A percentile compares a stretch with the other conserved stretches of the same genome.
Evolutionary conservation across 2,329 filamentous ascomycete genomes (phyloP).

Genomic region (Clonostachys rosea): DNA sequence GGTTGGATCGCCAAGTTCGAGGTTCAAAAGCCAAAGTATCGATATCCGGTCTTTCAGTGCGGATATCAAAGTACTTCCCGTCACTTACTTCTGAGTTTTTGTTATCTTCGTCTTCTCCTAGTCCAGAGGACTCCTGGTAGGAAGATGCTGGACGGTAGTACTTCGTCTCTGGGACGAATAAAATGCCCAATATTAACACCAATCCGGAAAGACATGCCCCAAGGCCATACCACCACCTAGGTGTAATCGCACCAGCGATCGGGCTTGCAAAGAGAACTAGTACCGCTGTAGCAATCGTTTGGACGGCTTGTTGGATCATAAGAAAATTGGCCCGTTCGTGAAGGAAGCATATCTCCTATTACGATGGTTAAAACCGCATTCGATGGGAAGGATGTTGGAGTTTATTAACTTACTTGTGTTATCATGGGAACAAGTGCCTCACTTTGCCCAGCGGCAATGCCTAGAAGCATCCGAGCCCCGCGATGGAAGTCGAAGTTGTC

Average conservation of each 20-base stretch:
- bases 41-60: no score
- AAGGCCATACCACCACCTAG: constrained; percentile 35
- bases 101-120: no score
- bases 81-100: no score
- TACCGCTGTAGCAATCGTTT: constrained; percentile 28
- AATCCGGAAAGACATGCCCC: constrained; percentile 25
- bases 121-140: background rate
- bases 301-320: constrained; percentile 30
- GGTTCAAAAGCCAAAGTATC: no score
- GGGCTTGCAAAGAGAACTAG: constrained; percentile 31
- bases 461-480: constrained; percentile 26
- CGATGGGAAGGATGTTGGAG: no score
- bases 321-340: constrained; percentile 32
- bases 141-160: constrained; percentile 14
- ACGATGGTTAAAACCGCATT: background rate
- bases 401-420: background rate
- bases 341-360: constrained; percentile 33
- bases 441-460: constrained; percentile 31
- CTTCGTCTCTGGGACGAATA: constrained; percentile 35
- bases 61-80: no score
- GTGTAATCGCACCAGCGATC: constrained; percentile 32
- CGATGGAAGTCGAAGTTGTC: constrained; percentile 16
- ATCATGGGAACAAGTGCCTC: constrained; percentile 36
- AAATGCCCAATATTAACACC: constrained; percentile 24
- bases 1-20: no score